phyloP scores from a whole-genome alignment of 1,139 yeast genomes.

The Pichia sp. region DNA sequence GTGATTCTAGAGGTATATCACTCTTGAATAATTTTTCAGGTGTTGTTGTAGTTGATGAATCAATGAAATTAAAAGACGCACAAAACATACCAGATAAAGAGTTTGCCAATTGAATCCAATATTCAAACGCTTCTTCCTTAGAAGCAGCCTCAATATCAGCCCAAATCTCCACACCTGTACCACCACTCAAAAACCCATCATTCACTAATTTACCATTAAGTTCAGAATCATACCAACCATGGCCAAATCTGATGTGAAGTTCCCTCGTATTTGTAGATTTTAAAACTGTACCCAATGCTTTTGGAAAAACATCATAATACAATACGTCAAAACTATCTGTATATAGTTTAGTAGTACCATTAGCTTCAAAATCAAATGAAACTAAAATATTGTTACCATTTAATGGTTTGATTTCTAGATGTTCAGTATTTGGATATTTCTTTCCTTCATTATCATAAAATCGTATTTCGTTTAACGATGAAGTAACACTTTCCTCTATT shows the following conservation, averaged over 20 bases:
- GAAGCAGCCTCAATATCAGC: slow-evolving; percentile 68
- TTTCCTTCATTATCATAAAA: slow-evolving; percentile 5
- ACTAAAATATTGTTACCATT: slow-evolving; percentile 64
- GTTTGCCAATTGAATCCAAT: slow-evolving; percentile 71
- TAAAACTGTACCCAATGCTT: slow-evolving; percentile 72
- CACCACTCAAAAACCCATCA: slow-evolving; percentile 72
- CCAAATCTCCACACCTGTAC: slow-evolving; percentile 94
- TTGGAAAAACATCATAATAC: slow-evolving; percentile 77
- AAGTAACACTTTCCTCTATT: not conserved
- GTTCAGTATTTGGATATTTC: slow-evolving; percentile 51
- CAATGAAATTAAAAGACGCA: slow-evolving; percentile 88
- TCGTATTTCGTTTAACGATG: not conserved
- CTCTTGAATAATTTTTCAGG: slow-evolving; percentile 51
- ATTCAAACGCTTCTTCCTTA: slow-evolving; percentile 47
- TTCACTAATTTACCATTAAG: slow-evolving; percentile 81
- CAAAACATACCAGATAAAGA: slow-evolving; percentile 88
- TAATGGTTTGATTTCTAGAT: slow-evolving; percentile 57
- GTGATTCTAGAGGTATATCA: slow-evolving; percentile 17
- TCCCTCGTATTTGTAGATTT: slow-evolving; percentile 64
- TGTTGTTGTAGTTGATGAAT: slow-evolving; percentile 67
- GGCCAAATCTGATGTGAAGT: slow-evolving; percentile 78
- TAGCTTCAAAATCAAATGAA: slow-evolving; percentile 59
- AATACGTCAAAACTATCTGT: slow-evolving; percentile 26
- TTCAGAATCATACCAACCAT: slow-evolving; percentile 94
- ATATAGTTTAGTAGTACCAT: slow-evolving; percentile 40